Base-by-base conservation (phyloP, 257 asterid genomes). In the Solanum tarapatanum region DNA sequence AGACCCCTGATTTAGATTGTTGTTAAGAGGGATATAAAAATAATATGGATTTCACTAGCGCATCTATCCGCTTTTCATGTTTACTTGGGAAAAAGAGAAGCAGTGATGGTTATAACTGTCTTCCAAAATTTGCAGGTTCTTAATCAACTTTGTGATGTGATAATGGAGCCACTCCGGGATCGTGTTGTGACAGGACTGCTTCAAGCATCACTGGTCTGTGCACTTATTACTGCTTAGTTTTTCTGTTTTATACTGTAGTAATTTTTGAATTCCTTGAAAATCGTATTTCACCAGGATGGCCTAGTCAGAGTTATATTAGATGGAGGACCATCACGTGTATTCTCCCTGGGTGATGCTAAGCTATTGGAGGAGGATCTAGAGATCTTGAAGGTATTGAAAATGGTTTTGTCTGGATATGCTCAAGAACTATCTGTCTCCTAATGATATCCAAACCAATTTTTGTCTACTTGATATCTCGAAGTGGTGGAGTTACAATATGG, bases 111-210 rank as follows among this genome's bases (percentile, higher is more conserved):
- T 68, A 51, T 62, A 41, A 37, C 30, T 19, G 41, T 41, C 87
- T 64, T 58, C 88, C 68, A 55, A 89, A 87, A 90, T 83, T 60
- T 89, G 83, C 91, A 97, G 99, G 99, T 94, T 88, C 98, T 97
- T 79, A 94, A 92, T 90, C 97, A 97, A 91, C 91, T 97, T 86
- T 97, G 99, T 87, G 96, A 92, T 89, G 91, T 93, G 87, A 94
- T 95, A 86, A 94, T 95, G 90, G 98, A 97, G 92, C 97, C 94
- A 84, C 98, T 97, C 36, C 93, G 99, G 74, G 99, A 97, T 87
- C 99, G 99, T 87, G 94, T 95, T 79, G 99, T 97, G 58, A 95
- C 98, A 1, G 98, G 99, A 37, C 97, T 95, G 75, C 98, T 97
- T 88, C 99, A 97, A 92, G 98, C 99, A 86, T 93, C 99, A 62